Base-by-base conservation (phyloP, 2,329 filamentous ascomycete species). In the Alternaria hordeiaustralica region DNA sequence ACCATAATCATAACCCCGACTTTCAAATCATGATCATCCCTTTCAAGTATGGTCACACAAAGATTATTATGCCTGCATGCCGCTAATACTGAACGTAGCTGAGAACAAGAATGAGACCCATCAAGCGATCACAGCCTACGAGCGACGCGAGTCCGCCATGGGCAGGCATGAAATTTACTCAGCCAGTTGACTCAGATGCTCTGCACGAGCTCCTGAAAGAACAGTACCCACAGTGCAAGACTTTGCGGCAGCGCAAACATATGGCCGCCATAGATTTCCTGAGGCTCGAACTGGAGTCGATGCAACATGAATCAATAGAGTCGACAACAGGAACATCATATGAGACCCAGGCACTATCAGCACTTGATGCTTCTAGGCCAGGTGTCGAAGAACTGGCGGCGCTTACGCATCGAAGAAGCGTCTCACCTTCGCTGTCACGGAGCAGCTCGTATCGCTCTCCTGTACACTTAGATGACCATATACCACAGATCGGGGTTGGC, bases 221-320 rank as follows among this genome's bases (percentile, higher is more conserved):
- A 12, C 49, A 55, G 21, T 76, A 72, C 43, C 71, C 74, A 9
- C n/a, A 69, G 11, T 66, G 67, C 21, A 43, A 51, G 15, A 74
- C 63, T 44, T 59, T 71, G 18, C 64, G 71, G 15, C 66, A 77
- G 50, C 66, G 75, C 15, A 76, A 76, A 36, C 68, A 74, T 58
- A 61, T 67, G 55, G 75, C 74, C n/a, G 64, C 69, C 3, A 76
- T 76, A 18, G 65, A 68, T n/a, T 75, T 75, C 33, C 58, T 78
- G 9, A n/a, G 45, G 10, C 44, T 54, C 3, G 75, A 77, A 44
- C 68, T 77, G 5, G 12, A 46, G 5, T 54, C 61, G 7, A 76
- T 76, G 67, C 66, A 61, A 18, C 51, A 25, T 3, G 61, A 62
- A 3, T 41, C 55, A 56, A 60, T 11, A 21, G 47, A 11, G 9